These are phyloP conservation scores for Lactifluus subvellereus DNA, from an alignment of 768 basidiomycete genomes.

Conservation along the genomic window DNA sequence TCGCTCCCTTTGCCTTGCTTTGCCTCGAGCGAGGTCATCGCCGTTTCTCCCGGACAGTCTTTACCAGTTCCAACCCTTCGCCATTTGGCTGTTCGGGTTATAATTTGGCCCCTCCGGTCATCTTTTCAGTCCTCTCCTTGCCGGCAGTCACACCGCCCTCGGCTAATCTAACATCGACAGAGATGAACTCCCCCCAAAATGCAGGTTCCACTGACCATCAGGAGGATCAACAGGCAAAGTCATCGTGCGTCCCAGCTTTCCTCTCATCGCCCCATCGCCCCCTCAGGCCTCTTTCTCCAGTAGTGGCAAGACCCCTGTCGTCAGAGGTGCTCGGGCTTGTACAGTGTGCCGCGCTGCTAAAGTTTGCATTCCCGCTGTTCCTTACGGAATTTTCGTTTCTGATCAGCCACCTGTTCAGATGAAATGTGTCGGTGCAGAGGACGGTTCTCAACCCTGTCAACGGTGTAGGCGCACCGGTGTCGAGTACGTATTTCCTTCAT, in stretches of 20 bases:
- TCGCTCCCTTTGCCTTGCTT: background rate
- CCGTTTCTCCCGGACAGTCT: background rate
- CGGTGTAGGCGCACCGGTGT: constrained; percentile 77
- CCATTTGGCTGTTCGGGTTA: background rate
- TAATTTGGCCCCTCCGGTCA: background rate
- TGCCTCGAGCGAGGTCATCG: background rate
- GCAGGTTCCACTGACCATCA: constrained; percentile 8
- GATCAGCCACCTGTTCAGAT: constrained; percentile 44
- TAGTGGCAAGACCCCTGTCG: constrained; percentile 41
- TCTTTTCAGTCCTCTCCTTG: background rate
- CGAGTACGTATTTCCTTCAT: constrained; percentile 33
- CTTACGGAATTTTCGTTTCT: constrained; percentile 17
- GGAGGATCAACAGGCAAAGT: constrained; percentile 22
- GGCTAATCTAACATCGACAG: background rate
- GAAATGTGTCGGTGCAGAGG: constrained; percentile 89
- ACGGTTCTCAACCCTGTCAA: constrained; percentile 74
- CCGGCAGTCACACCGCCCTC: constrained; percentile 6
- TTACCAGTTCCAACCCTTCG: background rate
- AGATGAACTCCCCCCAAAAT: constrained; percentile 18
- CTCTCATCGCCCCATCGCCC: background rate
- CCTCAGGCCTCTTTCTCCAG: background rate
- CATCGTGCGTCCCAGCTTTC: constrained; percentile 8
- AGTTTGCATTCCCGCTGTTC: constrained; percentile 36
- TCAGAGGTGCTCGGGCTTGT: constrained; percentile 59
- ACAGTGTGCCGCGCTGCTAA: constrained; percentile 83